These are phyloP conservation scores for Paspalum notatum DNA, from an alignment of 176 grass and related monocot species.

Conservation along the genomic window DNA sequence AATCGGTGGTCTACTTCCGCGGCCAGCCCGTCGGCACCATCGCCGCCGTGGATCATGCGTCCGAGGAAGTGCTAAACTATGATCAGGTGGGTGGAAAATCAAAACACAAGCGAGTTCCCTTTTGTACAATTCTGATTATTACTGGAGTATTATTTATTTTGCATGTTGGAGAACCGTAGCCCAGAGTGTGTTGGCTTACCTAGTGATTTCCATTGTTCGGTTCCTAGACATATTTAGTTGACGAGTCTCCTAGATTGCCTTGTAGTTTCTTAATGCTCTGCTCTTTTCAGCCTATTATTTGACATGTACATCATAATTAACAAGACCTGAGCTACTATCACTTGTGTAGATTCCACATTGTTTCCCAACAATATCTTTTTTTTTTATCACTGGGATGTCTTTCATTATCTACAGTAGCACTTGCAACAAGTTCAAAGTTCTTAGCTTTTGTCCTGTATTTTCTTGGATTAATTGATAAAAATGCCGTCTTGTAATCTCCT, in stretches of 20 bases:
- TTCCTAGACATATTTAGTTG: not conserved
- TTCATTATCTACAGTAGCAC: not conserved
- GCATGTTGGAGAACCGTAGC: not conserved
- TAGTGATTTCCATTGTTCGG: not conserved
- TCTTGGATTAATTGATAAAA: not conserved
- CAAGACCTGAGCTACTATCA: not conserved
- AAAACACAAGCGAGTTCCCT: not conserved
- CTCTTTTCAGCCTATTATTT: conserved; percentile 7
- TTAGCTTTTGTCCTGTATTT: conserved; percentile 6
- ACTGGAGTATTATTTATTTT: not conserved
- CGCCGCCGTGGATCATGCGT: conserved; percentile 64
- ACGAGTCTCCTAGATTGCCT: not conserved
- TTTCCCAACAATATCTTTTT: not conserved
- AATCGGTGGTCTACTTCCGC: conserved; percentile 68
- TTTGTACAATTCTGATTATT: not conserved
- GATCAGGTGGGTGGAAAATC: conserved; percentile 85
- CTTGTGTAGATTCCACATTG: not conserved
- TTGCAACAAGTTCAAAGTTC: not conserved
- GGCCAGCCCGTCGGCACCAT: conserved; percentile 78
- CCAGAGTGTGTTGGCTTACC: not conserved
- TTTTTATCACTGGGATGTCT: not conserved
- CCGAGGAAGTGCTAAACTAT: conserved; percentile 93
- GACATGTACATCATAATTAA: not conserved
- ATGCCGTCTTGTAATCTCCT: not conserved
- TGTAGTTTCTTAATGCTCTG: not conserved